A percentile compares a stretch with the other conserved stretches of the same genome.
Conservation (phyloP, 1,139 yeast genomes). For the Pneumocystis sp. region DNA sequence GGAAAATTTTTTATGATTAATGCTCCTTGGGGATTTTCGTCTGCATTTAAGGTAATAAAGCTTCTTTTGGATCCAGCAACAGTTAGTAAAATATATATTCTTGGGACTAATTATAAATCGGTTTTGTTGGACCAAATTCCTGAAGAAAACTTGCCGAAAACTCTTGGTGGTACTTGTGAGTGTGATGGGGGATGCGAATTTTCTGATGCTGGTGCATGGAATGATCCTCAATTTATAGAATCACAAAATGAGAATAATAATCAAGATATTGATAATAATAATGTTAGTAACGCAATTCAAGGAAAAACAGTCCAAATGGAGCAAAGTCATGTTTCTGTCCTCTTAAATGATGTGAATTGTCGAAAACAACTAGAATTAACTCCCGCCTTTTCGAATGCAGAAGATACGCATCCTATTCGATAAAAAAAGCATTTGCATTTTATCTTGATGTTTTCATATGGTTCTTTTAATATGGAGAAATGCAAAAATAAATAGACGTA, state of each 20-base stretch:
- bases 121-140: constrained; percentile 88
- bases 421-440: not conserved
- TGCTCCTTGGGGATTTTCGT: constrained; percentile 93
- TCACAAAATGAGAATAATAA: not conserved
- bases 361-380: not conserved
- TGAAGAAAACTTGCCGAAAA: constrained; percentile 73
- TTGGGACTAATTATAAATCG: constrained; percentile 62
- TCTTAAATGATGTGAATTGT: not conserved
- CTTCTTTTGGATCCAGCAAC: constrained; percentile 96
- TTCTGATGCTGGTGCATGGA: constrained; percentile 95
- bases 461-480: not conserved
- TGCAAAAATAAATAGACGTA: not conserved
- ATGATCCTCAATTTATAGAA: constrained; percentile 55
- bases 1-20: constrained; percentile 91
- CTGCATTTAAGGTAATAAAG: constrained; percentile 81
- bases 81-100: constrained; percentile 84
- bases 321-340: not conserved
- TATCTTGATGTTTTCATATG: not conserved
- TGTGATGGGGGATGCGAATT: constrained; percentile 67
- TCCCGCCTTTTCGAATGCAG: not conserved
- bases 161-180: constrained; percentile 73
- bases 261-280: not conserved
- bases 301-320: not conserved
- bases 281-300: not conserved
- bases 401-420: not conserved